Evolutionary conservation across 2,329 filamentous ascomycete species (phyloP).

Genomic region (Fusarium keratoplasticum): DNA sequence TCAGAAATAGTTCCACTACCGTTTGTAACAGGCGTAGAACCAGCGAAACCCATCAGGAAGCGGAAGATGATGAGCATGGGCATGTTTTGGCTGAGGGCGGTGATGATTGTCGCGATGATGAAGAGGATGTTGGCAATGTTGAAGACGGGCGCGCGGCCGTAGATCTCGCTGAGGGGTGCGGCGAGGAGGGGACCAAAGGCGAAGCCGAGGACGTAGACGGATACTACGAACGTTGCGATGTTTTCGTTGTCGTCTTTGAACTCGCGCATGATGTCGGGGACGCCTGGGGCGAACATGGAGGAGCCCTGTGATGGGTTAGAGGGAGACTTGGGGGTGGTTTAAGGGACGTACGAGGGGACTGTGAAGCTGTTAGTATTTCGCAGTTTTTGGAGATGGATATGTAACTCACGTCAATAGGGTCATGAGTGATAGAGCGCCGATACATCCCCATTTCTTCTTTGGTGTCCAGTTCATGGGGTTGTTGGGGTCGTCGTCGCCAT

Average conservation of each 20-base stretch:
- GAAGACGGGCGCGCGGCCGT: slow-evolving; percentile 60
- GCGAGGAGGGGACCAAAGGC: slow-evolving; percentile 71
- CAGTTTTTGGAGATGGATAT: rapidly evolving
- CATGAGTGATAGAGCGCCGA: slow-evolving; percentile 49
- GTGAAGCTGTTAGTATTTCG: slow-evolving; percentile 5
- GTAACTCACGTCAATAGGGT: slow-evolving; percentile 42
- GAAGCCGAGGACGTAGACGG: slow-evolving; percentile 62
- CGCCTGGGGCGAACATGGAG: slow-evolving; percentile 51
- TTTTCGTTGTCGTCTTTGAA: slow-evolving; percentile 53
- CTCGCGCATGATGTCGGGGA: slow-evolving; percentile 58
- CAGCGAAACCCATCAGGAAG: slow-evolving; percentile 71
- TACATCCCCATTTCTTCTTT: slow-evolving; percentile 52
- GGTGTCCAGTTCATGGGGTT: slow-evolving; percentile 76
- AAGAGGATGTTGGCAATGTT: slow-evolving; percentile 60
- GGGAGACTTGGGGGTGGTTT: neutral
- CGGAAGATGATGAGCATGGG: slow-evolving; percentile 72
- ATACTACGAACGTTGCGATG: slow-evolving; percentile 57
- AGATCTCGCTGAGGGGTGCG: slow-evolving; percentile 73
- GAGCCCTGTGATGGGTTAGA: slow-evolving; percentile 37
- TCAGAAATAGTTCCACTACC: slow-evolving; percentile 75
- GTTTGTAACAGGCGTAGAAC: slow-evolving; percentile 72
- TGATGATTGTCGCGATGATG: slow-evolving; percentile 61
- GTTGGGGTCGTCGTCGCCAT: slow-evolving; percentile 57
- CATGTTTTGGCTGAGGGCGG: slow-evolving; percentile 68
- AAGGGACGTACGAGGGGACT: slow-evolving; percentile 38